phyloP scores from a whole-genome alignment of 495 filamentous ascomycete genomes.

The Hyphodiscus hymeniophilus region DNA sequence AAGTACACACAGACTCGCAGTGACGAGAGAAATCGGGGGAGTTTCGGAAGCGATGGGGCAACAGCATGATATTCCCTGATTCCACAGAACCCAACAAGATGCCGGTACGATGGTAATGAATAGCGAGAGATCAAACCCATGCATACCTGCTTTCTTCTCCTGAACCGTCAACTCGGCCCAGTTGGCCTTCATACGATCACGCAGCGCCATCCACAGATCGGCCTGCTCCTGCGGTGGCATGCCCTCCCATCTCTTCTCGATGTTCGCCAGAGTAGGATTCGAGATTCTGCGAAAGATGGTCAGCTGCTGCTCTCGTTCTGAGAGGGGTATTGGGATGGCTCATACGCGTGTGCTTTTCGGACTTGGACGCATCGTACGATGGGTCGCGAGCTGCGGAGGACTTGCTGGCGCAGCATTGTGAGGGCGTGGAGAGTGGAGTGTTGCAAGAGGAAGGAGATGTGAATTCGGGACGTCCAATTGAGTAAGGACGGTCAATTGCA shows the following conservation, averaged over 20 bases:
- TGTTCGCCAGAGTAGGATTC: conserved; percentile 93
- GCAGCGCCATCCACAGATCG: conserved; percentile 93
- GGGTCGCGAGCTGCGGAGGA: conserved; percentile 22
- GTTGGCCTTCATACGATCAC: conserved; percentile 96
- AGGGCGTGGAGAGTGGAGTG: background rate
- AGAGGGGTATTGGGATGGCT: too few relatives aligned
- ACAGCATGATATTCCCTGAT: too few relatives aligned
- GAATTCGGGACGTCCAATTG: background rate
- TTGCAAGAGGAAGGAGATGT: conserved; percentile 1
- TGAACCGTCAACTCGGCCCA: conserved; percentile 90
- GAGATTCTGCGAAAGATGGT: too few relatives aligned
- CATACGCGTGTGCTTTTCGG: conserved; percentile 71
- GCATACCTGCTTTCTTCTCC: conserved; percentile 98
- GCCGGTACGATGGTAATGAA: too few relatives aligned
- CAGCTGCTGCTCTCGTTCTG: too few relatives aligned
- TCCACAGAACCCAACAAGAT: too few relatives aligned
- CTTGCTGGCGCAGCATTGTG: conserved; percentile 5
- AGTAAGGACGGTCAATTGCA: conserved; percentile 1
- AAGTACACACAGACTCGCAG: too few relatives aligned
- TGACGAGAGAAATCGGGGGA: background rate
- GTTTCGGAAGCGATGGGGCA: too few relatives aligned
- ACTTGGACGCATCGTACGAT: conserved; percentile 25
- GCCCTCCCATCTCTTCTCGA: conserved; percentile 98
- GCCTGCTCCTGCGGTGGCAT: conserved; percentile 98
- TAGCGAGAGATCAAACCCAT: too few relatives aligned